Evolutionary conservation across 2,329 filamentous ascomycete species (phyloP).

Genomic region (Colletotrichum sp.): DNA sequence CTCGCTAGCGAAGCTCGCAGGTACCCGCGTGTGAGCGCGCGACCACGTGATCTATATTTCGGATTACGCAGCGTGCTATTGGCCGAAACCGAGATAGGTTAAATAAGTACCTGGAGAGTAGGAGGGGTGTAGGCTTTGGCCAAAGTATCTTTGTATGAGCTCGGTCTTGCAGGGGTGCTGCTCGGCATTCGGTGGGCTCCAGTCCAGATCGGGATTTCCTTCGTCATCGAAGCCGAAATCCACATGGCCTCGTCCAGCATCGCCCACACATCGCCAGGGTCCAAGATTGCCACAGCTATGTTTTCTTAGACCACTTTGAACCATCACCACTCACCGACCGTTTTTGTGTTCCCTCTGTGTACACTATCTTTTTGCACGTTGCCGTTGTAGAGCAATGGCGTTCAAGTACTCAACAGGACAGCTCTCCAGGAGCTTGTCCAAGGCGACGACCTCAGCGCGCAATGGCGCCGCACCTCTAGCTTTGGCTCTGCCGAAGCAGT

Average conservation of each 20-base stretch:
- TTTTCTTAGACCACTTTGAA: background rate
- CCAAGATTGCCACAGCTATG: conserved; percentile 6
- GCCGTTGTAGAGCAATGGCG: conserved; percentile 34
- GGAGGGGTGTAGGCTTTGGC: accelerated
- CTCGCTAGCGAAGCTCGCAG: background rate
- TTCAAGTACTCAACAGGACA: conserved; percentile 41
- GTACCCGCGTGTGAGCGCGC: background rate
- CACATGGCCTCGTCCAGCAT: background rate
- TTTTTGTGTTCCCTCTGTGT: background rate
- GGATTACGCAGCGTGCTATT: conserved; percentile 15
- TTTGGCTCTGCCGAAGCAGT: conserved; percentile 30
- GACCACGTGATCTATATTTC: conserved; percentile 11
- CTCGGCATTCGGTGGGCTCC: background rate
- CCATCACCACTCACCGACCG: background rate
- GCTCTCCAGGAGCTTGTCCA: conserved; percentile 34
- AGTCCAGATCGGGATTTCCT: conserved; percentile 18
- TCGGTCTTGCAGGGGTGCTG: conserved; percentile 2
- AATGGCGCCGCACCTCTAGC: conserved; percentile 13
- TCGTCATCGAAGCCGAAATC: conserved; percentile 17
- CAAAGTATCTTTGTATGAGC: background rate
- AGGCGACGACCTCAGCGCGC: conserved; percentile 18
- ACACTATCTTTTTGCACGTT: background rate
- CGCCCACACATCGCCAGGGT: background rate
- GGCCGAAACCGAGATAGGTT: background rate
- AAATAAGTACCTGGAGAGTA: background rate